phyloP scores from a whole-genome alignment of 371 early-diverging fungal species.

The Mortierella sp. region DNA sequence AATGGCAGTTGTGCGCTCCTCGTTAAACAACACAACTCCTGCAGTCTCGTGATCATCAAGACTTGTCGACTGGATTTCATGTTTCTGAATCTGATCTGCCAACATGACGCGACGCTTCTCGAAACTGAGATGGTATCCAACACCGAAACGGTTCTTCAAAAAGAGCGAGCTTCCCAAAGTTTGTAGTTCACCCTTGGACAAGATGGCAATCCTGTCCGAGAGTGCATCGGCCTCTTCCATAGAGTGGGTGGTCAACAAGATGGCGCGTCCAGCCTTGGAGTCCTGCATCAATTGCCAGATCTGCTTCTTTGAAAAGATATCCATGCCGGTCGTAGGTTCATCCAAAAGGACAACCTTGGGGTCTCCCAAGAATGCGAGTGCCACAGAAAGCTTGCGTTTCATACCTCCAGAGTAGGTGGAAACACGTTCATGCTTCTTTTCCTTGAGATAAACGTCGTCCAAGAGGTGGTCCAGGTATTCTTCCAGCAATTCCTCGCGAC shows the following conservation, averaged over 20 bases:
- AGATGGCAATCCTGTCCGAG: constrained; percentile 74
- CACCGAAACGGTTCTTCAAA: constrained; percentile 59
- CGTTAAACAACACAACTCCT: constrained; percentile 37
- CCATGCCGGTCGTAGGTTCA: constrained; percentile 80
- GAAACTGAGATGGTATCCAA: constrained; percentile 58
- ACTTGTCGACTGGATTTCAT: constrained; percentile 21
- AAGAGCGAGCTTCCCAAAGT: constrained; percentile 60
- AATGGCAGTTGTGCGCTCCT: constrained; percentile 27
- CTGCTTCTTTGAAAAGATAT: constrained; percentile 73
- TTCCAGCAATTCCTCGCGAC: constrained; percentile 50
- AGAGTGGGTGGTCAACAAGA: constrained; percentile 76
- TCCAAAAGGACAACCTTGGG: constrained; percentile 80
- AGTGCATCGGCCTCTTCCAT: constrained; percentile 84
- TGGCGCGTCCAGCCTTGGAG: constrained; percentile 69
- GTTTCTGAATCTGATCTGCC: constrained; percentile 41
- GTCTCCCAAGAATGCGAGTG: constrained; percentile 79
- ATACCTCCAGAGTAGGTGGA: constrained; percentile 75
- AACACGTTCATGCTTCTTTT: constrained; percentile 65
- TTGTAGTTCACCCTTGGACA: constrained; percentile 71
- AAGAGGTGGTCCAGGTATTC: constrained; percentile 64
- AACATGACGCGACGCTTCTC: constrained; percentile 57
- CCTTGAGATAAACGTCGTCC: constrained; percentile 64
- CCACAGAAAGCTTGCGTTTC: constrained; percentile 79
- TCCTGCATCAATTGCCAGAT: constrained; percentile 79
- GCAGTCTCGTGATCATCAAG: background rate